phyloP scores from a whole-genome alignment of 257 asterid genomes.

The Nicotiana obtusifolia region DNA sequence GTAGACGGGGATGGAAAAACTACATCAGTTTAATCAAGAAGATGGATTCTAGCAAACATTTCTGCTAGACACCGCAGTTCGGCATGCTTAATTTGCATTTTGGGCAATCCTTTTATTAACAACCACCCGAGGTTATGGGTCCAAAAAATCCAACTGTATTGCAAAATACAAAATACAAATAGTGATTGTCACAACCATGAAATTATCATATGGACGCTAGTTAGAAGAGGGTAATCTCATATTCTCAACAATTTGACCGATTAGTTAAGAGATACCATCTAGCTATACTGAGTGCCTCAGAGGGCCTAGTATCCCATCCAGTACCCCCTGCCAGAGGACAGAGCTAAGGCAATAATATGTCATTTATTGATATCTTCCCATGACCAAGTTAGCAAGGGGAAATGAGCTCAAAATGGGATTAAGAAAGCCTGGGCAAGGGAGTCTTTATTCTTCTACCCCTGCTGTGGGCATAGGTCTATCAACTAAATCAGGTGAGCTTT shows the following conservation, averaged over 20 bases:
- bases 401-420: background rate
- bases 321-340: background rate
- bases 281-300: background rate
- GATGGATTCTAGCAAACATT: background rate
- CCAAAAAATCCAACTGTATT: background rate
- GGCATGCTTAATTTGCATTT: background rate
- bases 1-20: background rate
- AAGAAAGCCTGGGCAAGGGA: background rate
- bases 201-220: background rate
- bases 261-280: background rate
- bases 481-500: background rate
- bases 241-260: background rate
- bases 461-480: background rate
- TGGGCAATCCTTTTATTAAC: background rate
- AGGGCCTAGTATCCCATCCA: background rate
- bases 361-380: background rate
- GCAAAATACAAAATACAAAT: background rate
- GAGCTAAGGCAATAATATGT: background rate
- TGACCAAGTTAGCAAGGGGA: background rate
- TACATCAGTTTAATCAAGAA: background rate
- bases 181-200: background rate
- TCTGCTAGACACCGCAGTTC: background rate
- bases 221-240: background rate
- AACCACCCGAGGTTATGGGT: background rate
- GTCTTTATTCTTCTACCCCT: background rate